Evolutionary conservation across 1,139 yeast genomes (phyloP).

Genomic region (Geotrichum restrictum): DNA sequence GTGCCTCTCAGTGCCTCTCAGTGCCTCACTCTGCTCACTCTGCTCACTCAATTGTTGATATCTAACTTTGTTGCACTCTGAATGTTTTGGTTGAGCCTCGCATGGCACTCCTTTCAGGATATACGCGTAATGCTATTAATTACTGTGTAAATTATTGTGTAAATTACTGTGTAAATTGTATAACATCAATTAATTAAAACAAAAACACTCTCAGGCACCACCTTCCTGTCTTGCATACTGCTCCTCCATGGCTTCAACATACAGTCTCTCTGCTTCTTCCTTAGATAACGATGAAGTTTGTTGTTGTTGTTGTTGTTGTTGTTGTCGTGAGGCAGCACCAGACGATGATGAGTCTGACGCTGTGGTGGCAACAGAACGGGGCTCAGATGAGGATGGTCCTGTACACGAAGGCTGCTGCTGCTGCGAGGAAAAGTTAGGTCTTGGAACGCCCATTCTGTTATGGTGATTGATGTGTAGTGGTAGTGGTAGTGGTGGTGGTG

Average conservation of each 20-base stretch:
- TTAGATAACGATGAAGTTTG: not conserved
- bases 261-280: conserved; percentile 13
- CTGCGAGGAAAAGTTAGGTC: not conserved
- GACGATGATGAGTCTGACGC: not conserved
- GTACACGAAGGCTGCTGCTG: not conserved
- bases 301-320: not conserved
- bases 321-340: too few species aligned
- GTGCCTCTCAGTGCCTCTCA: too few species aligned
- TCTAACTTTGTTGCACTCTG: too few species aligned
- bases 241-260: conserved; percentile 16
- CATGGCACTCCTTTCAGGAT: too few species aligned
- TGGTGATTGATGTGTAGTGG: not conserved
- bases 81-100: too few species aligned
- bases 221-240: conserved; percentile 15
- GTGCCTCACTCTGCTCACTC: too few species aligned
- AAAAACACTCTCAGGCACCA: conserved; percentile 17
- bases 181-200: too few species aligned
- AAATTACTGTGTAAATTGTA: too few species aligned
- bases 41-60: too few species aligned
- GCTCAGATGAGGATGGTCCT: not conserved
- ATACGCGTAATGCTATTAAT: too few species aligned
- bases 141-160: too few species aligned
- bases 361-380: not conserved
- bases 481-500: too few species aligned
- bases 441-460: conserved; percentile 4